Base-by-base conservation (phyloP, 2,329 filamentous ascomycete species). In the Aaosphaeria arxii region DNA sequence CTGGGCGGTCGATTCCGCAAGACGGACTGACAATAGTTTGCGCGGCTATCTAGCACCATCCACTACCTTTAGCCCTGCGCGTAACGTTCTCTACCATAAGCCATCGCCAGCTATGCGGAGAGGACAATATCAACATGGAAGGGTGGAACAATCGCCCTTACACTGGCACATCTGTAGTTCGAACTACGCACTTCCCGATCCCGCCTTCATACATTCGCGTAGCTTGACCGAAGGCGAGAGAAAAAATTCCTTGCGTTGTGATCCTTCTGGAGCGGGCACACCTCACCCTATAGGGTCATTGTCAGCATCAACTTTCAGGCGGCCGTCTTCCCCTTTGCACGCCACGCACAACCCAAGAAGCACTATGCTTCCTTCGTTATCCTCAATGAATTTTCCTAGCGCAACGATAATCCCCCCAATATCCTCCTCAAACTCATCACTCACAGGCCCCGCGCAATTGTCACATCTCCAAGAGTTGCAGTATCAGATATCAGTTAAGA, bases 401-500 rank as follows among this genome's bases (percentile, higher is more conserved):
- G 48, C 46, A n/a, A 45, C 52, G 39, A 59, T 47, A 36, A 46
- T 62, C 2, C 58, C 58, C 4, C 53, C 62, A 6, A 61, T 64
- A 30, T 63, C 61, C 24, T 56, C 64, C 13, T 57, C 63, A 39
- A 47, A 52, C 5, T 50, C 56, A 9, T 45, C 58, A 9, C 39
- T 58, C 24, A 61, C 61, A n/a, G 45, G 46, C 4, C 57, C 70
- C 6, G 70, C 69, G 13, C 70, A 73, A 35, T 54, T 59, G n/a
- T 63, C 64, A 11, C 73, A 77, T 47, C 62, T 78, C 17, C 71
- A 76, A 43, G 74, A 77, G 43, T 67, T 82, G 5, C 79, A 81
- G 54, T 78, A 80, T 56, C 77, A 81, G 57, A 70, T 81, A 35
- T 78, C 74, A 11, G 66, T 80, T 47, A 80, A 81, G 53, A 76